Conservation (phyloP, 148 eudicot species). For the Diospyros kaki region DNA sequence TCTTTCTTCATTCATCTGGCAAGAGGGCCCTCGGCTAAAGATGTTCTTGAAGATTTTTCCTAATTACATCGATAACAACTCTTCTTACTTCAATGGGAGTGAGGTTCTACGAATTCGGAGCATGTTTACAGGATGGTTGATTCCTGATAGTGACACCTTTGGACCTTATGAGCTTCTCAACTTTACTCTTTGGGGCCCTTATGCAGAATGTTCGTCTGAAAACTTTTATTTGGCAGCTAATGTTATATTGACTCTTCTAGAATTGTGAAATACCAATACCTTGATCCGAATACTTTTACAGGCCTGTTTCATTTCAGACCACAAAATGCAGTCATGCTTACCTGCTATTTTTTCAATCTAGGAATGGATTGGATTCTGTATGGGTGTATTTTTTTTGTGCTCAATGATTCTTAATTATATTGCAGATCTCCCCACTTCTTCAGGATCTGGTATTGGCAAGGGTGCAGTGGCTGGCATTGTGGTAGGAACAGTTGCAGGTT, state of each 20-base stretch:
- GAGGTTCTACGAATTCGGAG: slow-evolving; percentile 41
- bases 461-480: slow-evolving; percentile 60
- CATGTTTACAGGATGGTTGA: slow-evolving; percentile 51
- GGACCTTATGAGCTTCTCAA: slow-evolving; percentile 64
- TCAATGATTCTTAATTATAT: slow-evolving; percentile 10
- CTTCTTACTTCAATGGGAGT: slow-evolving; percentile 35
- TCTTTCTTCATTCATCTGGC: slow-evolving; percentile 38
- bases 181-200: slow-evolving; percentile 47
- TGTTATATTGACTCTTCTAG: not conserved
- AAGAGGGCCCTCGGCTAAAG: slow-evolving; percentile 53
- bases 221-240: not conserved
- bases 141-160: slow-evolving; percentile 49
- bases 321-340: not conserved
- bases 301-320: not conserved
- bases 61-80: slow-evolving; percentile 12
- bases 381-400: not conserved
- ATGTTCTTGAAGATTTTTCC: slow-evolving; percentile 60
- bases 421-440: slow-evolving; percentile 35
- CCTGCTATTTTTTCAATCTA: not conserved
- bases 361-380: not conserved
- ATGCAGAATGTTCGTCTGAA: slow-evolving; percentile 33
- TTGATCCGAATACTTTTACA: too few relatives aligned
- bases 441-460: slow-evolving; percentile 47
- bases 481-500: slow-evolving; percentile 52
- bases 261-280: too few relatives aligned